A percentile compares a stretch with the other conserved stretches of the same genome.
Evolutionary conservation across 2,329 filamentous ascomycete species (phyloP).

Genomic region (Cytospora piceicola): DNA sequence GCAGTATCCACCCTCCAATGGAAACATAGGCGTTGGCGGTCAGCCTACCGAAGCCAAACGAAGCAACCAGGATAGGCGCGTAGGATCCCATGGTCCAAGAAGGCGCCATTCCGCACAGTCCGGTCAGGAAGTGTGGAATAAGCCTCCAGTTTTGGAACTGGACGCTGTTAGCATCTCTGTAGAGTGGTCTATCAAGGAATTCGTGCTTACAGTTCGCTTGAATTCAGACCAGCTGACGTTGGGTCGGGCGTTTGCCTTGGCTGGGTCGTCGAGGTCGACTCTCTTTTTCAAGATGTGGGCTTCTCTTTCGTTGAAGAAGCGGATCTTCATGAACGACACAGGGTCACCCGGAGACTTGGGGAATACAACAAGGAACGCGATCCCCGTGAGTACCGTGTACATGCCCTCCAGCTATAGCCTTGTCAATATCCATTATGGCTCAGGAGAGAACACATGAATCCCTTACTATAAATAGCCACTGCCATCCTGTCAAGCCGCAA

Average conservation of each 20-base stretch:
- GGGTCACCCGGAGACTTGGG: conserved; percentile 33
- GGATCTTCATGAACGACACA: conserved; percentile 19
- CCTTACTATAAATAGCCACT: conserved; percentile 41
- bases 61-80: conserved; percentile 56
- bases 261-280: conserved; percentile 42
- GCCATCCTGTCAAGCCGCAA: conserved; percentile 39
- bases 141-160: conserved; percentile 55
- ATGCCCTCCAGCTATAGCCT: conserved; percentile 41
- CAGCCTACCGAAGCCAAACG: conserved; percentile 54
- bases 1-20: conserved; percentile 22
- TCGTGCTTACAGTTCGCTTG: conserved; percentile 39
- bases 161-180: neutral
- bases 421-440: conserved; percentile 5
- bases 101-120: conserved; percentile 53
- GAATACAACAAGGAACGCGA: conserved; percentile 40
- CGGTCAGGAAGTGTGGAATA: conserved; percentile 56
- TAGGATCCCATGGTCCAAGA: conserved; percentile 56
- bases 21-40: conserved; percentile 49
- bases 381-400: conserved; percentile 41
- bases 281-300: conserved; percentile 40
- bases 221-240: conserved; percentile 41
- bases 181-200: no score
- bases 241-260: conserved; percentile 39
- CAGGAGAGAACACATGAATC: neutral
- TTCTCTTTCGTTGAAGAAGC: conserved; percentile 34